Conservation (phyloP, 1,284 basidiomycete species). For the Austroboletus niveus region DNA sequence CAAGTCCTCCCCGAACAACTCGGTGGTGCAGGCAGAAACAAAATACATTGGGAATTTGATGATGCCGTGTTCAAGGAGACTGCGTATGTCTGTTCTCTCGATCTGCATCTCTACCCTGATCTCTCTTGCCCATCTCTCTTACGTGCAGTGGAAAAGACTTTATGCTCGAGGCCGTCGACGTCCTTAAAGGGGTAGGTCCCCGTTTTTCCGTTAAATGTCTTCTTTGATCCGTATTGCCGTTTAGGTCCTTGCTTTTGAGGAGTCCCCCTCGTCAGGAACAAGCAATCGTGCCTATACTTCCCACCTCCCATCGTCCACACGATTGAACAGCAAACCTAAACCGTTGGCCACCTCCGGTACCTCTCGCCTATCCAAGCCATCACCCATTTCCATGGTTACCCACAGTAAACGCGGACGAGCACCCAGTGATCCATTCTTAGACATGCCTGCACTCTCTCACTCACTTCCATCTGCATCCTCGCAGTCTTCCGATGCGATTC, state of each 20-base stretch:
- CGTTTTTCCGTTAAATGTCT: conserved; percentile 13
- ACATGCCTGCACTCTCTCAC: conserved; percentile 58
- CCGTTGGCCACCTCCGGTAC: conserved; percentile 43
- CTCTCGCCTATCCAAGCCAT: conserved; percentile 33
- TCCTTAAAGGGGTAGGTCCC: conserved; percentile 74
- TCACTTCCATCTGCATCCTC: conserved; percentile 49
- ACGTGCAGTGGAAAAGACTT: conserved; percentile 72
- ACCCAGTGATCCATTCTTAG: conserved; percentile 76
- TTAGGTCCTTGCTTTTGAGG: conserved; percentile 68
- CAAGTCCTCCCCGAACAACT: conserved; percentile 69
- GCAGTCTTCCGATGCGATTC: conserved; percentile 48
- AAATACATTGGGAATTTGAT: conserved; percentile 78
- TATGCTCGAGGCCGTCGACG: conserved; percentile 77
- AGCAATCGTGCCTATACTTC: conserved; percentile 34
- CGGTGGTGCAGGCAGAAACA: conserved; percentile 65
- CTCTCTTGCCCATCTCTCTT: conserved; percentile 10
- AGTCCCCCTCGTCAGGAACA: conserved; percentile 45
- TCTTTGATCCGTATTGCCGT: conserved; percentile 7
- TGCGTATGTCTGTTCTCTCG: conserved; percentile 53
- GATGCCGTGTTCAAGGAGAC: conserved; percentile 83
- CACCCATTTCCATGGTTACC: conserved; percentile 40
- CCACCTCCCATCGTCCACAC: conserved; percentile 40
- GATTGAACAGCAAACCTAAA: conserved; percentile 56
- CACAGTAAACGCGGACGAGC: conserved; percentile 64
- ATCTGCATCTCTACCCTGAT: conserved; percentile 10